These are phyloP conservation scores for Centrapalus pauciflorus DNA, from an alignment of 129 eudicot genomes.

Conservation along the genomic window DNA sequence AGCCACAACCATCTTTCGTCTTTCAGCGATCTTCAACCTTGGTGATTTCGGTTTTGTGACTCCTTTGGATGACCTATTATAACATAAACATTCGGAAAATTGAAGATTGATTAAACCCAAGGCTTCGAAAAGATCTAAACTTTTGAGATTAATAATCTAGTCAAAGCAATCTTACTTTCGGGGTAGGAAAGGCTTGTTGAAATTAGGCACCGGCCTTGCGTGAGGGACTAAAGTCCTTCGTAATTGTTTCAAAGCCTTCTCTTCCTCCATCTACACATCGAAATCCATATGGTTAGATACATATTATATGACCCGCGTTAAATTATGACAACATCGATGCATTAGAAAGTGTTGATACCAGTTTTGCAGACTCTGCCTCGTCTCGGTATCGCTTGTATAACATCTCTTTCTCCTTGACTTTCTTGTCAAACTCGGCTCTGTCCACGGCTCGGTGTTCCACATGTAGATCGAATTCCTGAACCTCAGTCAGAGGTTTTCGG, in stretches of 20 bases:
- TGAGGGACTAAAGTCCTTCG: constrained; percentile 91
- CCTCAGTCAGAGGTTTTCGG: constrained; percentile 77
- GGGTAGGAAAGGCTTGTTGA: constrained; percentile 73
- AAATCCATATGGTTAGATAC: background rate
- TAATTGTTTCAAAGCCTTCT: constrained; percentile 85
- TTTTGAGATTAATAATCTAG: background rate
- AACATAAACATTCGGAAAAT: background rate
- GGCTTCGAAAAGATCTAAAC: background rate
- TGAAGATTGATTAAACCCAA: background rate
- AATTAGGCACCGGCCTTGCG: constrained; percentile 89
- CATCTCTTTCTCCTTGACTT: constrained; percentile 85
- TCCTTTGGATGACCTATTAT: constrained; percentile 58
- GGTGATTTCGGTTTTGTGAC: constrained; percentile 86
- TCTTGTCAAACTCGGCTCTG: constrained; percentile 85
- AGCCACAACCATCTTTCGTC: constrained; percentile 37
- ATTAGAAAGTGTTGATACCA: constrained; percentile 37
- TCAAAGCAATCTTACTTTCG: constrained; percentile 44
- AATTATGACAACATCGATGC: background rate
- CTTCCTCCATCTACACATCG: constrained; percentile 74
- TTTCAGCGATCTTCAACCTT: constrained; percentile 58
- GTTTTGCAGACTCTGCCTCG: constrained; percentile 75
- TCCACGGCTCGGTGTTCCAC: constrained; percentile 76
- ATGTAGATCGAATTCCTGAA: constrained; percentile 75
- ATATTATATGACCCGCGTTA: no score
- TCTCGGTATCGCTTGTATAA: constrained; percentile 87